These are phyloP conservation scores for Pichia sp. DNA, from an alignment of 1,139 yeast genomes.

Conservation along the genomic window DNA sequence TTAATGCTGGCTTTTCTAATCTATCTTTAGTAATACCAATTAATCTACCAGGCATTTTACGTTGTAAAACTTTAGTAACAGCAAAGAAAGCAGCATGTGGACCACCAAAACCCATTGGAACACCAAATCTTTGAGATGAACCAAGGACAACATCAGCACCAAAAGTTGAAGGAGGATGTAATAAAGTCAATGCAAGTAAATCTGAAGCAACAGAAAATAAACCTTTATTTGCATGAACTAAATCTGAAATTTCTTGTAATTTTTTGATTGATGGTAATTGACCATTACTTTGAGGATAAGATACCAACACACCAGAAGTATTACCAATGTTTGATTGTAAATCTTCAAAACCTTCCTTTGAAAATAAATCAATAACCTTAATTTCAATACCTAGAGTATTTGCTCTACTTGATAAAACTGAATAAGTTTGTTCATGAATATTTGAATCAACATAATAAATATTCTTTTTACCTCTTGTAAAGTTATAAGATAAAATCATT, in stretches of 20 bases:
- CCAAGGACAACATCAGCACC: constrained; percentile 95
- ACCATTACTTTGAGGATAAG: constrained; percentile 90
- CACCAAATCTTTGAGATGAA: constrained; percentile 92
- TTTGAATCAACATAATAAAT: constrained; percentile 68
- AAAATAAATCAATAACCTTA: constrained; percentile 46
- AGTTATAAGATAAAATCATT: constrained; percentile 75
- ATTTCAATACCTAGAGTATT: constrained; percentile 65
- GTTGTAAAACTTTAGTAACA: constrained; percentile 66
- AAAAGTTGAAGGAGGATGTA: constrained; percentile 77
- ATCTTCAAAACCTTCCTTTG: constrained; percentile 39
- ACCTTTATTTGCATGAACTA: constrained; percentile 67
- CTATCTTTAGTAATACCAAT: constrained; percentile 93
- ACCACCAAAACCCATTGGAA: constrained; percentile 96
- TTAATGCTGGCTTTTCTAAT: constrained; percentile 77
- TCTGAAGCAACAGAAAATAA: constrained; percentile 84
- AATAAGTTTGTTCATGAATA: constrained; percentile 80
- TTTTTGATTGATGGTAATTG: constrained; percentile 44
- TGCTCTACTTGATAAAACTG: constrained; percentile 76
- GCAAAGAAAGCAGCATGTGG: constrained; percentile 99
- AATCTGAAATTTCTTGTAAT: constrained; percentile 51
- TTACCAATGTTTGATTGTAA: constrained; percentile 36
- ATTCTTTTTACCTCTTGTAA: constrained; percentile 58
- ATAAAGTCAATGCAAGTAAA: constrained; percentile 75
- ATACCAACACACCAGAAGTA: constrained; percentile 78
- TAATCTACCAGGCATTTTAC: constrained; percentile 95